Evolutionary conservation across 116 monocot genomes (phyloP).

Genomic region (Posidonia oceanica): DNA sequence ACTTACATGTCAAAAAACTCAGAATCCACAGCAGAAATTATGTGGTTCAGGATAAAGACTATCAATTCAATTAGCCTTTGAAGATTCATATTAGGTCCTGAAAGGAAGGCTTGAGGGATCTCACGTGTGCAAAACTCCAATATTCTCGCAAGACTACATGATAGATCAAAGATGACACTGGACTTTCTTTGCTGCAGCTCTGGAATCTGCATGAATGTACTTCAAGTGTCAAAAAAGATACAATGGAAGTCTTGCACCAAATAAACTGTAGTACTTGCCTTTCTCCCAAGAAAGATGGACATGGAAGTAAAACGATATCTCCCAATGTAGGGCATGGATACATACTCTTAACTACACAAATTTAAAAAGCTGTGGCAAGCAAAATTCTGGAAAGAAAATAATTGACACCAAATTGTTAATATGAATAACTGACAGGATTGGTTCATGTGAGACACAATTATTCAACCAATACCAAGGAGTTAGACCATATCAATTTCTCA

Average conservation of each 20-base stretch:
- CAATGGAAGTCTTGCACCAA: not conserved
- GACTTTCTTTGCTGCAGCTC: conserved; percentile 94
- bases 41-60: conserved; percentile 79
- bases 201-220: conserved; percentile 34
- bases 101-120: conserved; percentile 81
- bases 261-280: not conserved
- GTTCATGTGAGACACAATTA: no score
- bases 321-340: no score
- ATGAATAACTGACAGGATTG: no score
- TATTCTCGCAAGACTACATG: conserved; percentile 73
- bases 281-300: not conserved
- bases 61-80: conserved; percentile 78
- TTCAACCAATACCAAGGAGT: no score
- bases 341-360: no score
- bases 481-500: no score
- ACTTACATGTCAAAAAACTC: conserved; percentile 95
- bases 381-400: no score
- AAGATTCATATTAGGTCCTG: conserved; percentile 82
- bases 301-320: no score
- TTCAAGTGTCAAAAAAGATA: not conserved
- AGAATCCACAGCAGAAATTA: conserved; percentile 73
- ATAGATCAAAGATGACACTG: conserved; percentile 83
- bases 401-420: no score
- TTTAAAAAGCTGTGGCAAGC: no score
- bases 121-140: conserved; percentile 81